These are phyloP conservation scores for Hypomontagnella monticulosa DNA, from an alignment of 495 filamentous ascomycete species.

Conservation along the genomic window DNA sequence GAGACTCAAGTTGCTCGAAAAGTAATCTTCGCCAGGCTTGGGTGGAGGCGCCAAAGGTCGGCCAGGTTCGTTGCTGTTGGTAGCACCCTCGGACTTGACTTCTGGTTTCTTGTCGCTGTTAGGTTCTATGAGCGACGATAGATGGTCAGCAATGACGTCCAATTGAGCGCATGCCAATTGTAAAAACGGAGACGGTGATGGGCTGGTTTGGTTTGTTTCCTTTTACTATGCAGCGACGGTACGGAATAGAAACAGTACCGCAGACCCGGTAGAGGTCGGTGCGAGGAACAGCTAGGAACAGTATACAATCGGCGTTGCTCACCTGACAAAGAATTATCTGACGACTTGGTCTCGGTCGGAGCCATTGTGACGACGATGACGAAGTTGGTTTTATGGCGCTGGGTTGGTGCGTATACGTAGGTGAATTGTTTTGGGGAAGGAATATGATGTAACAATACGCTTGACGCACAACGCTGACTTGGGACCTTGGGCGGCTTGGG, in stretches of 20 bases:
- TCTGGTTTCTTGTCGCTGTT: constrained; percentile 52
- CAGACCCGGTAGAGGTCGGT: constrained; percentile 26
- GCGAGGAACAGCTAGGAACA: constrained; percentile 14
- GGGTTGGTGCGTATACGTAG: constrained; percentile 28
- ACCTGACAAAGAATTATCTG: constrained; percentile 49
- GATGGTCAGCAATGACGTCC: constrained; percentile 39
- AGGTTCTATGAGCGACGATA: constrained; percentile 36
- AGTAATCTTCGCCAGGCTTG: constrained; percentile 81
- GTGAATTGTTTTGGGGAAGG: constrained; percentile 35
- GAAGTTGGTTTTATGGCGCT: constrained; percentile 45
- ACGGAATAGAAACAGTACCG: constrained; percentile 11
- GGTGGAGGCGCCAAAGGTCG: constrained; percentile 79
- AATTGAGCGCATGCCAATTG: constrained; percentile 35
- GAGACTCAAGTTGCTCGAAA: constrained; percentile 70
- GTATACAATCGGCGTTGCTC: constrained; percentile 33
- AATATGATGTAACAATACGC: constrained; percentile 51
- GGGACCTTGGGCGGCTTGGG: constrained; percentile 37
- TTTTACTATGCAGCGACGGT: constrained; percentile 9
- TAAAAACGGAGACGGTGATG: constrained; percentile 20
- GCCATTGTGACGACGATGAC: constrained; percentile 51
- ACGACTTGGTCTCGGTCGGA: constrained; percentile 45
- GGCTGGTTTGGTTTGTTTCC: too few species aligned
- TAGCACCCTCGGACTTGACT: constrained; percentile 49
- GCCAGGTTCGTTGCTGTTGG: constrained; percentile 49
- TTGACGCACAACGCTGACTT: constrained; percentile 45